Conservation (phyloP, 371 early-diverging fungal genomes). For the Mortierella sp. region DNA sequence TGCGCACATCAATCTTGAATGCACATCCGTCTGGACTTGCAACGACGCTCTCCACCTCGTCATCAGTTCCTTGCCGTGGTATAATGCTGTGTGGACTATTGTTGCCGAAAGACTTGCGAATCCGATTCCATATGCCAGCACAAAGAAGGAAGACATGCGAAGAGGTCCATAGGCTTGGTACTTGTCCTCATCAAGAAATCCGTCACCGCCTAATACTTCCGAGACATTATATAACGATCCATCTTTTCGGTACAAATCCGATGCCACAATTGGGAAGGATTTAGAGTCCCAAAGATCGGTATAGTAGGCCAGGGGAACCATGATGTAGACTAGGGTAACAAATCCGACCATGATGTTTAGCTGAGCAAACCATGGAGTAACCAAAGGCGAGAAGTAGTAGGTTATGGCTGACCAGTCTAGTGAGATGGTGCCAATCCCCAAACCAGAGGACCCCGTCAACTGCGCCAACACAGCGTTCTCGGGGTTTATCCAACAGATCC, state of each 20-base stretch:
- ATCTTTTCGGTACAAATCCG: constrained; percentile 55
- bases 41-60: constrained; percentile 24
- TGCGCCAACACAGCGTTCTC: constrained; percentile 59
- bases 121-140: constrained; percentile 64
- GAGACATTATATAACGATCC: constrained; percentile 56
- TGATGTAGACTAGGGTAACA: constrained; percentile 63
- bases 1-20: constrained; percentile 75
- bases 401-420: constrained; percentile 70
- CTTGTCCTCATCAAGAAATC: constrained; percentile 60
- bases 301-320: constrained; percentile 64
- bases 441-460: constrained; percentile 59
- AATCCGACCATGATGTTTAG: constrained; percentile 62
- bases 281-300: constrained; percentile 62
- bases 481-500: constrained; percentile 68
- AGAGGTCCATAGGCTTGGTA: constrained; percentile 70
- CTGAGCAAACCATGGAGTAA: constrained; percentile 65
- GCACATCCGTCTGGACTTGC: constrained; percentile 70
- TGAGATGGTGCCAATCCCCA: constrained; percentile 64
- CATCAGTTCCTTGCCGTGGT: constrained; percentile 62
- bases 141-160: constrained; percentile 70
- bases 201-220: constrained; percentile 46
- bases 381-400: constrained; percentile 58
- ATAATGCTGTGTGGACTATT: constrained; percentile 62
- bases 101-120: constrained; percentile 64
- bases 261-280: constrained; percentile 58